Conservation (phyloP, 352 stramenopile species). For the Saprolegnia parasitica region DNA sequence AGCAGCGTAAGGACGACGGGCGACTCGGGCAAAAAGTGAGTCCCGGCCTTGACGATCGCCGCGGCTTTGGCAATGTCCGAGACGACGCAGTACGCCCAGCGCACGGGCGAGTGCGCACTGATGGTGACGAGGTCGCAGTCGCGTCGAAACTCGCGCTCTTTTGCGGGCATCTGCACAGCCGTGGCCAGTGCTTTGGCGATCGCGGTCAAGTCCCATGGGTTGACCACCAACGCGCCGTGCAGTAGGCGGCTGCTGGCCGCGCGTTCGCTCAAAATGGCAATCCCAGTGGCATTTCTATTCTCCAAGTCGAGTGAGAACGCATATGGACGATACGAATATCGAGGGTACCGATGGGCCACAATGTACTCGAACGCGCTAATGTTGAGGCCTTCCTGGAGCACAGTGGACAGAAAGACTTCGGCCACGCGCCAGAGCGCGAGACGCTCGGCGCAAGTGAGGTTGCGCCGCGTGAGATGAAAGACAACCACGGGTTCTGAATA, state of each 20-base stretch:
- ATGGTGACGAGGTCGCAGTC: conserved; percentile 80
- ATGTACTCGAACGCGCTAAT: conserved; percentile 82
- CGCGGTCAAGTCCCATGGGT: conserved; percentile 90
- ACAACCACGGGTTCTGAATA: conserved; percentile 67
- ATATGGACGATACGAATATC: neutral
- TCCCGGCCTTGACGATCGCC: neutral
- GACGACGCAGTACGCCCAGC: conserved; percentile 69
- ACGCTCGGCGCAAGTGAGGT: conserved; percentile 62
- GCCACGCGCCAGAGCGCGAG: conserved; percentile 71
- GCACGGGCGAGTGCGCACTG: conserved; percentile 53
- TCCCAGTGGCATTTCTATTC: conserved; percentile 56
- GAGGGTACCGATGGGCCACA: conserved; percentile 55
- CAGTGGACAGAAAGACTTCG: conserved; percentile 72
- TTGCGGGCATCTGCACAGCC: conserved; percentile 65
- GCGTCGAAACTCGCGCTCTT: conserved; percentile 63
- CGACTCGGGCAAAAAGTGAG: neutral
- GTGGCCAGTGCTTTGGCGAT: conserved; percentile 48
- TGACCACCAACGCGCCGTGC: conserved; percentile 93
- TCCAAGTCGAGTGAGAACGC: neutral
- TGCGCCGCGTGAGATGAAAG: conserved; percentile 61
- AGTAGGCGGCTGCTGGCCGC: conserved; percentile 93
- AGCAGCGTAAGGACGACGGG: conserved; percentile 45
- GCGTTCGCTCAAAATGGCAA: conserved; percentile 97
- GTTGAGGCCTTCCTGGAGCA: conserved; percentile 72
- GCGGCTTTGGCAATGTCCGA: conserved; percentile 66